phyloP scores from a whole-genome alignment of 2,329 filamentous ascomycete genomes.

The Dactylellina sp. region DNA sequence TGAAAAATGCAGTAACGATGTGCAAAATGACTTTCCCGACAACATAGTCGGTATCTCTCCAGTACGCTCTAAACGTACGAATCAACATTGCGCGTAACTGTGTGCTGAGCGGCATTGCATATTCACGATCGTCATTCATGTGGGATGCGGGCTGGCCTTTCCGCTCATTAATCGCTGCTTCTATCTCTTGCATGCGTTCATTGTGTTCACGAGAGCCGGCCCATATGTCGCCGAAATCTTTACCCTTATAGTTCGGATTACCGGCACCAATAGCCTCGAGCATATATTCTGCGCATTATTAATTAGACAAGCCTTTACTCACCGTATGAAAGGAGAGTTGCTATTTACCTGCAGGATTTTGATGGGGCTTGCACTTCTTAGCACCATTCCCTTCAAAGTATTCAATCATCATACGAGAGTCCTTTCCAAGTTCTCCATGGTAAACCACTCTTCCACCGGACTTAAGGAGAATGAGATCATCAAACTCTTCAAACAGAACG shows the following conservation, averaged over 20 bases:
- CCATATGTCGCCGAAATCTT: slow-evolving; percentile 75
- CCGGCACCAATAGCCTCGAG: slow-evolving; percentile 73
- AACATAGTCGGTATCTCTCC: slow-evolving; percentile 74
- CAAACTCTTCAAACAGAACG: slow-evolving; percentile 71
- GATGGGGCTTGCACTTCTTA: slow-evolving; percentile 66
- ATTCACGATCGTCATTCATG: slow-evolving; percentile 71
- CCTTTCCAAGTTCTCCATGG: slow-evolving; percentile 69
- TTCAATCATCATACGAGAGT: slow-evolving; percentile 66
- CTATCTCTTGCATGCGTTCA: slow-evolving; percentile 68
- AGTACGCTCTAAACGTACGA: slow-evolving; percentile 73
- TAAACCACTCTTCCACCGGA: slow-evolving; percentile 70
- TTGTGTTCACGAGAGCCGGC: slow-evolving; percentile 67
- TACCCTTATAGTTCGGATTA: slow-evolving; percentile 71
- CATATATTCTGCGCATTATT: slow-evolving; percentile 64
- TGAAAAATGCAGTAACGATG: slow-evolving; percentile 74
- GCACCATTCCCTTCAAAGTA: slow-evolving; percentile 70
- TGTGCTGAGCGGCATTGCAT: slow-evolving; percentile 70
- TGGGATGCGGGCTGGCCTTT: slow-evolving; percentile 63
- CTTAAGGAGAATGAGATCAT: slow-evolving; percentile 70
- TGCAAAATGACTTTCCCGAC: slow-evolving; percentile 74
- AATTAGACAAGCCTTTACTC: slow-evolving; percentile 67
- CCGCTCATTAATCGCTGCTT: slow-evolving; percentile 67
- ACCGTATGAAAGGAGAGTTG: neutral
- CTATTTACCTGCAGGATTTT: slow-evolving; percentile 66
- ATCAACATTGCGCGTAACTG: slow-evolving; percentile 71